Evolutionary conservation across 306 rosid species (phyloP).

Genomic region (Cucumis hystrix): DNA sequence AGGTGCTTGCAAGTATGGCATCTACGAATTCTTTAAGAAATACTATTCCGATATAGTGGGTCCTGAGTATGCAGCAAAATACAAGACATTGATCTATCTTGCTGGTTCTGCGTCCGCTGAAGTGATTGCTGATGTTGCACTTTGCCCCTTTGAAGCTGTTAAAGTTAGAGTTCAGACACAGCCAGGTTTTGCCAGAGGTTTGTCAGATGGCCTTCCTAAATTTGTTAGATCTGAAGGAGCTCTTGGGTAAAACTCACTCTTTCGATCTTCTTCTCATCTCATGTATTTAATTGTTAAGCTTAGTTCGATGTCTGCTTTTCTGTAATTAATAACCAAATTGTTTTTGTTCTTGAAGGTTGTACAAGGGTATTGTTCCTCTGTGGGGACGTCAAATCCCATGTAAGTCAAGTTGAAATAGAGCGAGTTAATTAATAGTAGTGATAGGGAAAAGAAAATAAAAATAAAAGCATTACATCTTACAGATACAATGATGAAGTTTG

Average conservation of each 20-base stretch:
- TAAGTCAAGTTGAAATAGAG: conserved; percentile 23
- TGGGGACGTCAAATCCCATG: conserved; percentile 99
- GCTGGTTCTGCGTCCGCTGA: conserved; percentile 99
- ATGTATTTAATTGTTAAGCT: neutral
- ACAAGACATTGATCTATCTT: conserved; percentile 95
- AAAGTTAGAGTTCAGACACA: conserved; percentile 97
- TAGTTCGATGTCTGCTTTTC: neutral
- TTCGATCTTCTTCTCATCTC: neutral
- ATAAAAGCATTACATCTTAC: conserved; percentile 7
- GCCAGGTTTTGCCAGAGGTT: conserved; percentile 92
- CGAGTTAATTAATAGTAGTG: neutral
- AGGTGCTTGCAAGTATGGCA: conserved; percentile 97
- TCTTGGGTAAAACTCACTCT: conserved; percentile 42
- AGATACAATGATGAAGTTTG: conserved; percentile 99
- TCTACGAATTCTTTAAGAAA: conserved; percentile 92
- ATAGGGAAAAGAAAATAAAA: neutral
- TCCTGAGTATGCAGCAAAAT: conserved; percentile 83
- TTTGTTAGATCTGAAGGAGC: conserved; percentile 80
- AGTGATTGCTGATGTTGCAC: conserved; percentile 86
- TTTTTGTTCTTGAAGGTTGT: conserved; percentile 46
- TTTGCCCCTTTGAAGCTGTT: conserved; percentile 95
- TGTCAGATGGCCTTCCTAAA: conserved; percentile 83
- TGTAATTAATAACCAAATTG: conserved; percentile 2
- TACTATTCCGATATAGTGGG: conserved; percentile 92
- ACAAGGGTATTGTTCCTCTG: conserved; percentile 92